These are phyloP conservation scores for Colletotrichum melonis DNA, from an alignment of 2,329 filamentous ascomycete species.

Conservation along the genomic window DNA sequence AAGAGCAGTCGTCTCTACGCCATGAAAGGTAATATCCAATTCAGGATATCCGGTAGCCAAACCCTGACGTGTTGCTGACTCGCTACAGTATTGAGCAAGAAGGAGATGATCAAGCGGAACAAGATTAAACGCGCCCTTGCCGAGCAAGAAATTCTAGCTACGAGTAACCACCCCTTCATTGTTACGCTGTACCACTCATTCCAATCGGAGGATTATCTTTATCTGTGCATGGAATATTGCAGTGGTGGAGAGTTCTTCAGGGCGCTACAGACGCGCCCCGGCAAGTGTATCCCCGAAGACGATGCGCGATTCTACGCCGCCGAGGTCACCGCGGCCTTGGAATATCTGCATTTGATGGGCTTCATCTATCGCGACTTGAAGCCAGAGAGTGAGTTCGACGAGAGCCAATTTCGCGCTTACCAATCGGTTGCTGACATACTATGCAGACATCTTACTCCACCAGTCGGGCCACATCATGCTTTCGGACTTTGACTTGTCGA, in stretches of 20 bases:
- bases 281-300: constrained; percentile 97
- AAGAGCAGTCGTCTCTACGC: constrained; percentile 95
- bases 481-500: constrained; percentile 97
- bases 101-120: constrained; percentile 99
- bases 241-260: constrained; percentile 98
- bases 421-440: constrained; percentile 28
- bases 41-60: not conserved
- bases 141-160: constrained; percentile 97
- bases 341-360: constrained; percentile 98
- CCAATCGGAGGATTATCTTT: constrained; percentile 98
- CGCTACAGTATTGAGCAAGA: constrained; percentile 89
- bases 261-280: constrained; percentile 93
- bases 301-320: constrained; percentile 97
- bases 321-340: constrained; percentile 94
- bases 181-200: constrained; percentile 99
- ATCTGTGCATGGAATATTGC: constrained; percentile 99
- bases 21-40: constrained; percentile 85
- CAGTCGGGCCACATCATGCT: constrained; percentile 99
- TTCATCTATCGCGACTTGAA: constrained; percentile 99
- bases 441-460: constrained; percentile 90
- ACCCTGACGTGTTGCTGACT: constrained; percentile 48
- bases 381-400: constrained; percentile 83
- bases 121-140: constrained; percentile 99
- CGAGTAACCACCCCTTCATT: constrained; percentile 99
- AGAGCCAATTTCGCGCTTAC: constrained; percentile 6